phyloP scores from a whole-genome alignment of 805 yeast species.

The Vanderwaltozyma polyspora region DNA sequence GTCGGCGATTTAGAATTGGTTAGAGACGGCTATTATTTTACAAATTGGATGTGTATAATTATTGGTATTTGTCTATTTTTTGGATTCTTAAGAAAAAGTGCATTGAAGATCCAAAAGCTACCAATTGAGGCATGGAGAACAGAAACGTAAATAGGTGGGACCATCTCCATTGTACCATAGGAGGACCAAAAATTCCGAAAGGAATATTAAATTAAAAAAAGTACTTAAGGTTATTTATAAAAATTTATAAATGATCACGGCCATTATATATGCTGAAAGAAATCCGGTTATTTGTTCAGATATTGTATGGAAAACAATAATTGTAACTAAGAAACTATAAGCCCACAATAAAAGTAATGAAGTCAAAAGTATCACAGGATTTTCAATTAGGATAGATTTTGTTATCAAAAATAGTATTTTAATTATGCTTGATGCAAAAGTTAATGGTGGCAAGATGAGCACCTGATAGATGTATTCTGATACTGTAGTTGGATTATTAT shows the following conservation, averaged over 20 bases:
- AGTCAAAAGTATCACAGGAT: constrained; percentile 23
- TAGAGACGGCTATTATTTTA: constrained; percentile 76
- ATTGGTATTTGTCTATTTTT: constrained; percentile 57
- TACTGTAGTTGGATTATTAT: constrained; percentile 2
- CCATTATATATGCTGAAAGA: constrained; percentile 38
- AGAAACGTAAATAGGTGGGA: constrained; percentile 3
- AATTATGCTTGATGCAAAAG: constrained; percentile 1
- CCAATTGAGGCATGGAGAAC: constrained; percentile 70
- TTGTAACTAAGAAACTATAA: constrained; percentile 80
- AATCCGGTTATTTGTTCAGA: constrained; percentile 66
- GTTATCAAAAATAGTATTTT: constrained; percentile 1
- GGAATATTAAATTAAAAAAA: background rate
- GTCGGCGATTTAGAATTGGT: constrained; percentile 27
- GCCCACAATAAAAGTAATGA: constrained; percentile 49
- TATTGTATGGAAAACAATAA: constrained; percentile 73
- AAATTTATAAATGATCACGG: constrained; percentile 1
- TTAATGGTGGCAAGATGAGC: constrained; percentile 8
- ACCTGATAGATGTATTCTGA: constrained; percentile 3
- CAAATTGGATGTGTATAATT: constrained; percentile 60
- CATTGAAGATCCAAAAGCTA: constrained; percentile 53
- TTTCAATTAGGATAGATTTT: constrained; percentile 11
- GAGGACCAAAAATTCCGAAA: background rate
- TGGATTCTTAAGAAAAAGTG: constrained; percentile 53
- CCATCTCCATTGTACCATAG: too few relatives aligned
- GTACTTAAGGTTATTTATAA: background rate